Conservation (phyloP, 306 rosid species). For the Geum urbanum region DNA sequence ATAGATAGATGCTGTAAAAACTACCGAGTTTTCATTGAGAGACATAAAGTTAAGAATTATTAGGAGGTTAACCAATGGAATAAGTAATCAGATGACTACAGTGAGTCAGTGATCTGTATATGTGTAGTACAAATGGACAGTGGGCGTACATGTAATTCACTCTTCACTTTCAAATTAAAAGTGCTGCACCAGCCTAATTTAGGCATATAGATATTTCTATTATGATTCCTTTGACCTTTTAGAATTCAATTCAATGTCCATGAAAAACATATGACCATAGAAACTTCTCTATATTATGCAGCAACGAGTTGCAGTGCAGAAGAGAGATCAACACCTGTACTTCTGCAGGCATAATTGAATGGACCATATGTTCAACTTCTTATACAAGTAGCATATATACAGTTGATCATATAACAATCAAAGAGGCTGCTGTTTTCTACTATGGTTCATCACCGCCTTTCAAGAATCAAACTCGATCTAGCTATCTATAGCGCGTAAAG, state of each 20-base stretch:
- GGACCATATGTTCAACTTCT: not conserved
- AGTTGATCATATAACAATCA: not conserved
- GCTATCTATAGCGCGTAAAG: not conserved
- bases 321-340: not conserved
- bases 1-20: not conserved
- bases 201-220: not conserved
- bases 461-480: not conserved
- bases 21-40: not conserved
- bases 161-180: not conserved
- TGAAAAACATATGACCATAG: conserved; percentile 2
- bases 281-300: not conserved
- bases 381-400: not conserved
- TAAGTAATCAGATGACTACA: not conserved
- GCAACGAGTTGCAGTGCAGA: not conserved
- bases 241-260: not conserved
- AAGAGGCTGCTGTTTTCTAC: not conserved
- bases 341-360: not conserved
- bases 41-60: not conserved
- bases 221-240: not conserved
- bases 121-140: not conserved
- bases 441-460: conserved; percentile 7
- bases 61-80: not conserved
- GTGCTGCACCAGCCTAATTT: not conserved
- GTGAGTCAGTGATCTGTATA: not conserved
- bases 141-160: not conserved